Conservation (phyloP, 148 eudicot species). For the Nepenthes mirabilis region DNA sequence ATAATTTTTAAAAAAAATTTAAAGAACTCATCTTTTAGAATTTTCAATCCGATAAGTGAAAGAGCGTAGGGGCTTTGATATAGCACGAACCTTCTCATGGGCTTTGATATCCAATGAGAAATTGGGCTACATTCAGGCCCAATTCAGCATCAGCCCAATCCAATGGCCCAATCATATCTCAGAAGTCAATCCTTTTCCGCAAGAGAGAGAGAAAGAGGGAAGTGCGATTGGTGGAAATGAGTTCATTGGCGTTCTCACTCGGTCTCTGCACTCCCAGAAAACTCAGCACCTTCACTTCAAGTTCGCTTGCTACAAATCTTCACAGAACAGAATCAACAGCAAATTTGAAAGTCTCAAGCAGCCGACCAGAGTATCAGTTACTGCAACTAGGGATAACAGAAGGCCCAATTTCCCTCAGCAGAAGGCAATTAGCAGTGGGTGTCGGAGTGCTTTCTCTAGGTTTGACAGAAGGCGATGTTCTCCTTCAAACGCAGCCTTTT, state of each 20-base stretch:
- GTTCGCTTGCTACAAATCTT: not conserved
- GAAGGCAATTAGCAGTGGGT: constrained; percentile 1
- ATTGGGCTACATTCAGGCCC: no score
- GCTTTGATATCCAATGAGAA: no score
- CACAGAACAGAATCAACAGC: not conserved
- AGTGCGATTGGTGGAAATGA: not conserved
- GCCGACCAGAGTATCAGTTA: not conserved
- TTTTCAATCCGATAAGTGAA: no score
- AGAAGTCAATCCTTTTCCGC: no score
- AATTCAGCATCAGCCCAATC: no score
- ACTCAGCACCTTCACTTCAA: not conserved
- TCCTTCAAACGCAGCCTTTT: not conserved
- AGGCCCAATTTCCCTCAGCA: not conserved
- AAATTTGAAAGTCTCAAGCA: not conserved
- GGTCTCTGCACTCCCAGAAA: constrained; percentile 3
- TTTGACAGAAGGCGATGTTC: not conserved
- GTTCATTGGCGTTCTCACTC: constrained; percentile 1
- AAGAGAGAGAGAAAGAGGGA: no score
- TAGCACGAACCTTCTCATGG: no score
- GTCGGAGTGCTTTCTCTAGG: constrained; percentile 2
- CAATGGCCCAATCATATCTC: no score
- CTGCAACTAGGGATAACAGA: not conserved
- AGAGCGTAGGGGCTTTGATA: no score
- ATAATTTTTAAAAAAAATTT: no score
- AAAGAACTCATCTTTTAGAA: no score